Conservation (phyloP, 2,329 filamentous ascomycete species). For the Orbilia oligospora region DNA sequence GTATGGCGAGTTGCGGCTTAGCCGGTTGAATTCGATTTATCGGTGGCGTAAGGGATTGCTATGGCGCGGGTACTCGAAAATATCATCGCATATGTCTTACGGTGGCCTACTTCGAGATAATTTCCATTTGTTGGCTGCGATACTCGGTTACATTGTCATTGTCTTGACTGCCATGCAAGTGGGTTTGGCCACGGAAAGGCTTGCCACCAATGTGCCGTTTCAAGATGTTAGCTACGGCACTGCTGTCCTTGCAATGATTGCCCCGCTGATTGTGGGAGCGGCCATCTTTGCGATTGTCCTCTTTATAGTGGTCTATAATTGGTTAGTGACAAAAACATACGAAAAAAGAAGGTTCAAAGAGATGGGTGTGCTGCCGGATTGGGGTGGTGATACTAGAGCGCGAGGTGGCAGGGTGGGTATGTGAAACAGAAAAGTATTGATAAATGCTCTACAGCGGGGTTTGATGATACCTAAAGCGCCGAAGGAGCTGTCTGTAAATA, state of each 20-base stretch:
- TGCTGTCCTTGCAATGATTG: slow-evolving; percentile 62
- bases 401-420: neutral
- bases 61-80: slow-evolving; percentile 63
- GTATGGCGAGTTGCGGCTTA: slow-evolving; percentile 69
- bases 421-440: neutral
- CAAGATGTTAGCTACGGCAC: slow-evolving; percentile 63
- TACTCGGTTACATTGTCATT: slow-evolving; percentile 69
- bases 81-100: slow-evolving; percentile 65
- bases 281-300: slow-evolving; percentile 39
- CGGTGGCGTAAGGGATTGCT: slow-evolving; percentile 64
- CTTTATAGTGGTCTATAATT: slow-evolving; percentile 53
- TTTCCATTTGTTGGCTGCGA: slow-evolving; percentile 67
- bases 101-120: slow-evolving; percentile 68
- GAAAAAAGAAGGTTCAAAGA: slow-evolving; percentile 46
- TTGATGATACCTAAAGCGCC: neutral
- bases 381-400: slow-evolving; percentile 5
- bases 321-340: slow-evolving; percentile 42
- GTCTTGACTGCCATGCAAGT: slow-evolving; percentile 72
- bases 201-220: slow-evolving; percentile 63
- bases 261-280: slow-evolving; percentile 43
- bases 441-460: neutral
- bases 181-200: slow-evolving; percentile 67
- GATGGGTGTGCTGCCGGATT: slow-evolving; percentile 44
- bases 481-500: slow-evolving; percentile 8
- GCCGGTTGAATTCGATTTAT: slow-evolving; percentile 69